A percentile compares a stretch with the other conserved stretches of the same genome.
Evolutionary conservation across 768 basidiomycete species (phyloP).

Genomic region (Pleurotus djamor): DNA sequence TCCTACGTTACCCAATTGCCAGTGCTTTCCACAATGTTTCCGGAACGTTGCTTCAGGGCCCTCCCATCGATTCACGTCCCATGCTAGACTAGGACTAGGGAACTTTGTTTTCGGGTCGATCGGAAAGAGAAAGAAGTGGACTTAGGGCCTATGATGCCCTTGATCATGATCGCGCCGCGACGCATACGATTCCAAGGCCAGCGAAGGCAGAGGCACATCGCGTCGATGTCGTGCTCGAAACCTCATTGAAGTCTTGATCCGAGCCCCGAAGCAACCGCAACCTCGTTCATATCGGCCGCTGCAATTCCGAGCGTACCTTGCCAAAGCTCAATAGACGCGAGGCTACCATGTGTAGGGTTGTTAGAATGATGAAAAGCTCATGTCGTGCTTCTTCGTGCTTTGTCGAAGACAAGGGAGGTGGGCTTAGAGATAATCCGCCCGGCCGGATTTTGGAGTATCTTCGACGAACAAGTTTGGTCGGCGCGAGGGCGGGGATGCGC

Average conservation of each 20-base stretch:
- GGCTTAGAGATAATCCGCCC: background rate
- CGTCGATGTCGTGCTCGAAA: too few species aligned
- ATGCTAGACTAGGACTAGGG: too few species aligned
- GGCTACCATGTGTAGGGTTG: background rate
- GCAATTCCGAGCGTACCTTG: too few species aligned
- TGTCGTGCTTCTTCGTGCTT: background rate
- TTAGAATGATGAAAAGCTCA: background rate
- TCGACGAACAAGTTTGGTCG: background rate
- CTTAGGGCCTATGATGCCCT: background rate
- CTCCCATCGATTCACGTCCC: too few species aligned
- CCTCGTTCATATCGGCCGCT: too few species aligned
- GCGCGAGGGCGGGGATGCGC: background rate
- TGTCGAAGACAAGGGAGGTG: background rate
- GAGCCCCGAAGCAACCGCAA: too few species aligned
- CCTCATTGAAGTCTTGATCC: background rate
- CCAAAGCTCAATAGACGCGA: background rate
- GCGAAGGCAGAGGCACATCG: background rate
- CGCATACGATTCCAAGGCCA: background rate
- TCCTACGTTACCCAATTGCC: too few species aligned
- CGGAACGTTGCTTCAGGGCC: too few species aligned
- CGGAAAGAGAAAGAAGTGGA: background rate
- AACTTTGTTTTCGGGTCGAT: background rate
- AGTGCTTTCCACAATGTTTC: background rate
- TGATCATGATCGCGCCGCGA: conserved; percentile 2
- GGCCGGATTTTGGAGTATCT: background rate